Conservation (phyloP, 2,329 filamentous ascomycete genomes). For the Paradendryphiella salina region DNA sequence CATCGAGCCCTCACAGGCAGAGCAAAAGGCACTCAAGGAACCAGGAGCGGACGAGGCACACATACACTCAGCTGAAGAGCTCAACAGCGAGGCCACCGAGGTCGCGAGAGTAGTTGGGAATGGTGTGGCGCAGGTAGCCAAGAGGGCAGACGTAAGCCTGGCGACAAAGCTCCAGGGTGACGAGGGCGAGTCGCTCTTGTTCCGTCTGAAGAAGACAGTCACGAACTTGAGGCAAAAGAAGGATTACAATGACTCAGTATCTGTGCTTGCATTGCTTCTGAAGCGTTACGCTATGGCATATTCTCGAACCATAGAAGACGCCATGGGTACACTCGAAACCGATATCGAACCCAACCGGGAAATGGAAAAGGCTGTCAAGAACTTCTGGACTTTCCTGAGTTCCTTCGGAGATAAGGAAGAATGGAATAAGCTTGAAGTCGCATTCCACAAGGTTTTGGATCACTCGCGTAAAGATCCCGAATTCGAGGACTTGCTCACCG, state of each 20-base stretch:
- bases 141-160: slow-evolving; percentile 70
- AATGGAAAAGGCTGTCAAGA: slow-evolving; percentile 72
- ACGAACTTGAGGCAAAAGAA: slow-evolving; percentile 71
- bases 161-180: slow-evolving; percentile 72
- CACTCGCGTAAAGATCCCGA: slow-evolving; percentile 78
- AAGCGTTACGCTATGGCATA: slow-evolving; percentile 79
- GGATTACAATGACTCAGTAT: slow-evolving; percentile 86
- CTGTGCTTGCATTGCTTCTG: slow-evolving; percentile 73
- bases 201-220: slow-evolving; percentile 76
- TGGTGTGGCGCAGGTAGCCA: slow-evolving; percentile 52
- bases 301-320: slow-evolving; percentile 70
- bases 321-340: slow-evolving; percentile 67
- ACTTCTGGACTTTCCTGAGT: slow-evolving; percentile 78
- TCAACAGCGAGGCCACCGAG: slow-evolving; percentile 56
- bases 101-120: slow-evolving; percentile 52
- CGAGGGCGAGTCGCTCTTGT: slow-evolving; percentile 71
- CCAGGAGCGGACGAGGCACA: slow-evolving; percentile 55
- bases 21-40: slow-evolving; percentile 59
- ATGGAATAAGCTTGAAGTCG: slow-evolving; percentile 74
- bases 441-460: slow-evolving; percentile 70
- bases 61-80: slow-evolving; percentile 63
- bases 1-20: slow-evolving; percentile 68
- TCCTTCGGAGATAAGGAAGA: slow-evolving; percentile 74
- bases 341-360: slow-evolving; percentile 74
- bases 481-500: slow-evolving; percentile 75